phyloP scores from a whole-genome alignment of 169 alveolate species.

The Amoebophrya sp. region DNA sequence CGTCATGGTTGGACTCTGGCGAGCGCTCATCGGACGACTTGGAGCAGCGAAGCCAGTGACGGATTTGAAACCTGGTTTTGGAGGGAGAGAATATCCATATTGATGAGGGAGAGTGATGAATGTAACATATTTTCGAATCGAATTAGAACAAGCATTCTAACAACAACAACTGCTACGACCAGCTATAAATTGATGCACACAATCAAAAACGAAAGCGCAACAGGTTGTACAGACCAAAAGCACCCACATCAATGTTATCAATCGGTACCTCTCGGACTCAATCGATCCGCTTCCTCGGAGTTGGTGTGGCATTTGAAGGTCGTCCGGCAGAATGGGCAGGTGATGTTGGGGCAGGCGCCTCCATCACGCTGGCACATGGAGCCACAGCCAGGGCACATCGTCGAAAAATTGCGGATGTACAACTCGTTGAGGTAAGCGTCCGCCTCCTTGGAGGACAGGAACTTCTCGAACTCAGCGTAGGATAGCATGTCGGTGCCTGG shows the following conservation, averaged over 20 bases:
- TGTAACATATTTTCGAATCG: too few relatives aligned
- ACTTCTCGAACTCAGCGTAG: background rate
- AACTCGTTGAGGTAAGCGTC: background rate
- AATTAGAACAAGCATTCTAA: too few relatives aligned
- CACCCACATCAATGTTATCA: background rate
- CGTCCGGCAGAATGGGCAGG: background rate
- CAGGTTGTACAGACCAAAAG: too few relatives aligned
- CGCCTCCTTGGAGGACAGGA: background rate
- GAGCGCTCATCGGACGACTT: too few relatives aligned
- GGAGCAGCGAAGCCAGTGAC: too few relatives aligned
- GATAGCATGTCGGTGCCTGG: background rate
- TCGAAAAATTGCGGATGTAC: background rate
- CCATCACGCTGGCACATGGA: background rate
- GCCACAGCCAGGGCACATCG: background rate
- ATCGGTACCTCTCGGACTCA: background rate
- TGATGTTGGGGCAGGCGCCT: slow-evolving; percentile 13
- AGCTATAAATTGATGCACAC: too few relatives aligned
- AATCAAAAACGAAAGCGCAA: too few relatives aligned
- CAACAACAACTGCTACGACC: too few relatives aligned
- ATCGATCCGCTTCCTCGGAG: background rate
- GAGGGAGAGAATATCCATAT: too few relatives aligned
- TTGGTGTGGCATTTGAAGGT: background rate
- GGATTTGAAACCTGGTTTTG: too few relatives aligned
- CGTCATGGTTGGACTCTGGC: too few relatives aligned
- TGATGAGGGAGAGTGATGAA: too few relatives aligned